Evolutionary conservation across 345 rosid species (phyloP).

Genomic region (Syzygium oleosum): DNA sequence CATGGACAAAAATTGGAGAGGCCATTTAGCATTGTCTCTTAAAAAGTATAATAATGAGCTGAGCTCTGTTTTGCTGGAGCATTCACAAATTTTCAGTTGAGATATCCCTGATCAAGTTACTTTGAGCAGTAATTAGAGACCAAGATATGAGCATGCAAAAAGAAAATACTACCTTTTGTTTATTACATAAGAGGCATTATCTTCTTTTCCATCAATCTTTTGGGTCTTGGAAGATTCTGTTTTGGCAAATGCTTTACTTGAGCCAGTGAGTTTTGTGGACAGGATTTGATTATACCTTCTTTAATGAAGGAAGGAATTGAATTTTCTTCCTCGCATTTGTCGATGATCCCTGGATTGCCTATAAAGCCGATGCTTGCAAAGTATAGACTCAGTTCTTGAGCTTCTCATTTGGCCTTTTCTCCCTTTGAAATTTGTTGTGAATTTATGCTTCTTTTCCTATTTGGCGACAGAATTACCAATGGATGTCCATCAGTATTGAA

Average conservation of each 20-base stretch:
- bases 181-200: neutral
- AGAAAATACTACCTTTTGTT: neutral
- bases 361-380: slow-evolving; percentile 94
- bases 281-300: slow-evolving; percentile 72
- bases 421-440: neutral
- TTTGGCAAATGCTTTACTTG: neutral
- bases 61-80: neutral
- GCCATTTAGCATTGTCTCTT: neutral
- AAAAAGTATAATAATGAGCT: neutral
- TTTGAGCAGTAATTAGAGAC: neutral
- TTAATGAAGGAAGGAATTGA: slow-evolving; percentile 54
- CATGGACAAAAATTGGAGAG: neutral
- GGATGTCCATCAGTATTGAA: slow-evolving; percentile 54
- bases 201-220: neutral
- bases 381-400: slow-evolving; percentile 21
- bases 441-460: slow-evolving; percentile 3
- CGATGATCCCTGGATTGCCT: slow-evolving; percentile 81
- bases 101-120: neutral
- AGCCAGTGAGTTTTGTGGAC: slow-evolving; percentile 8
- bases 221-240: neutral
- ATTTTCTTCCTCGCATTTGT: slow-evolving; percentile 63
- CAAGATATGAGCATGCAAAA: neutral
- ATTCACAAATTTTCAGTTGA: neutral
- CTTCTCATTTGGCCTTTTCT: neutral
- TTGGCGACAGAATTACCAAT: slow-evolving; percentile 49